Percentiles rank a stretch among this genome's conserved stretches.
These are phyloP conservation scores for Wilcoxina mikolae DNA, from an alignment of 495 filamentous ascomycete species.

Conservation along the genomic window DNA sequence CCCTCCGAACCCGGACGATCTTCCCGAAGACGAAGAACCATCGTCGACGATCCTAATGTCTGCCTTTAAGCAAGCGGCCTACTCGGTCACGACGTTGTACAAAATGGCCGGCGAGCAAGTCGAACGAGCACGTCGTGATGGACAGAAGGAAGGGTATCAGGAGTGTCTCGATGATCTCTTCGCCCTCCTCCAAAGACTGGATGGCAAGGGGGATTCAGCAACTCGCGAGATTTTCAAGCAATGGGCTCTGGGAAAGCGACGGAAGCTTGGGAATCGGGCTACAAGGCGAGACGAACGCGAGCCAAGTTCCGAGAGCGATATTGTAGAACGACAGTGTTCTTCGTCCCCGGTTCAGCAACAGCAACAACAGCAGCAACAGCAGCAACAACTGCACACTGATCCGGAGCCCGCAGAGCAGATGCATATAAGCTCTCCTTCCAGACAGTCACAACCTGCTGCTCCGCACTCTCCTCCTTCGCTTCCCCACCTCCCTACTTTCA, in stretches of 20 bases:
- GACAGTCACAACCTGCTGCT: not conserved
- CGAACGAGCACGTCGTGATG: constrained; percentile 35
- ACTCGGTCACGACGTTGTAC: constrained; percentile 92
- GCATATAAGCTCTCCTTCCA: not conserved
- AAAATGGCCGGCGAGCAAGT: constrained; percentile 70
- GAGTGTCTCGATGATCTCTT: constrained; percentile 86
- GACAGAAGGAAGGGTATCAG: constrained; percentile 65
- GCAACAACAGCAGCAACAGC: not conserved
- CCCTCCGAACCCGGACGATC: constrained; percentile 34
- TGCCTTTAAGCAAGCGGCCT: constrained; percentile 78
- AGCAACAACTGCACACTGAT: not conserved
- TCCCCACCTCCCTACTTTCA: constrained; percentile 9
- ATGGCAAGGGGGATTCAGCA: constrained; percentile 16
- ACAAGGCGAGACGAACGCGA: constrained; percentile 16
- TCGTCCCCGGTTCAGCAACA: constrained; percentile 10
- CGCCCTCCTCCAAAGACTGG: constrained; percentile 54
- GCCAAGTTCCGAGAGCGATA: constrained; percentile 11
- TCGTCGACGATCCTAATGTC: constrained; percentile 49
- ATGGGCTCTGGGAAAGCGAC: constrained; percentile 24
- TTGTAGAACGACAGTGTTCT: constrained; percentile 10
- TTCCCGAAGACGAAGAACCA: constrained; percentile 39
- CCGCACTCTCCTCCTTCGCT: constrained; percentile 6
- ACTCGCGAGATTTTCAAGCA: constrained; percentile 21
- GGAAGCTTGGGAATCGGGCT: constrained; percentile 10
- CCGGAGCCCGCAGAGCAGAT: not conserved